A percentile compares a stretch with the other conserved stretches of the same genome.
phyloP scores from a whole-genome alignment of 768 basidiomycete genomes.

The Termitomyces titanicus region DNA sequence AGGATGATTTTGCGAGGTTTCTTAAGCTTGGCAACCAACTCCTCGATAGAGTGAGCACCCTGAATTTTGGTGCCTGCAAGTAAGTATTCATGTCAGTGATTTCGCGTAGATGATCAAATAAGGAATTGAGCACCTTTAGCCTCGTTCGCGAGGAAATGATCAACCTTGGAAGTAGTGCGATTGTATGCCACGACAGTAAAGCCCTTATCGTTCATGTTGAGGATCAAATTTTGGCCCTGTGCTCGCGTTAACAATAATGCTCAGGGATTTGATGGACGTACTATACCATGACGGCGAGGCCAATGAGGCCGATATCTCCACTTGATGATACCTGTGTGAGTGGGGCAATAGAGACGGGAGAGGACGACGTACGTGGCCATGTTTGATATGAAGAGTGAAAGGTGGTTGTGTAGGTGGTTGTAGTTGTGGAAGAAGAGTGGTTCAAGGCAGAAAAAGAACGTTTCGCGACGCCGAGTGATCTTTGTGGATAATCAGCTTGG shows the following conservation, averaged over 20 bases:
- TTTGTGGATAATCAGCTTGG: conserved; percentile 20
- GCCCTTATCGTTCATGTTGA: conserved; percentile 99
- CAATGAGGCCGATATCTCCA: conserved; percentile 97
- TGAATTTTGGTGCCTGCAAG: conserved; percentile 85
- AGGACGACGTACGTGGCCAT: conserved; percentile 35
- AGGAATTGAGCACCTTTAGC: conserved; percentile 78
- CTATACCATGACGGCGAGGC: conserved; percentile 94
- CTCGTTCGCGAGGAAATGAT: conserved; percentile 92
- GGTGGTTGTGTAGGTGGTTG: conserved; percentile 35
- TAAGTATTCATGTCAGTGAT: conserved; percentile 7
- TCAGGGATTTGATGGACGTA: conserved; percentile 16
- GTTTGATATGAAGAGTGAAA: conserved; percentile 36
- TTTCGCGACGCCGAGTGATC: conserved; percentile 20
- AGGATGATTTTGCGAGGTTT: conserved; percentile 95
- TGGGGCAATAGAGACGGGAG: neutral
- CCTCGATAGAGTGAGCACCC: conserved; percentile 91
- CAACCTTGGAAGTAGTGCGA: conserved; percentile 95
- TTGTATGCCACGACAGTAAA: conserved; percentile 97
- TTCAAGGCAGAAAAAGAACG: conserved; percentile 26
- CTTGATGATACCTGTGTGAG: conserved; percentile 37
- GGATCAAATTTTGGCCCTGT: conserved; percentile 93
- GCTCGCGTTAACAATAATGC: conserved; percentile 12
- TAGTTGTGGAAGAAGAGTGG: conserved; percentile 29
- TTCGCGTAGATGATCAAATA: conserved; percentile 16
- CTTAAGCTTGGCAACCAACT: conserved; percentile 91